Evolutionary conservation across 2,329 filamentous ascomycete genomes (phyloP).

Genomic region (Aspergillus quadricinctus): DNA sequence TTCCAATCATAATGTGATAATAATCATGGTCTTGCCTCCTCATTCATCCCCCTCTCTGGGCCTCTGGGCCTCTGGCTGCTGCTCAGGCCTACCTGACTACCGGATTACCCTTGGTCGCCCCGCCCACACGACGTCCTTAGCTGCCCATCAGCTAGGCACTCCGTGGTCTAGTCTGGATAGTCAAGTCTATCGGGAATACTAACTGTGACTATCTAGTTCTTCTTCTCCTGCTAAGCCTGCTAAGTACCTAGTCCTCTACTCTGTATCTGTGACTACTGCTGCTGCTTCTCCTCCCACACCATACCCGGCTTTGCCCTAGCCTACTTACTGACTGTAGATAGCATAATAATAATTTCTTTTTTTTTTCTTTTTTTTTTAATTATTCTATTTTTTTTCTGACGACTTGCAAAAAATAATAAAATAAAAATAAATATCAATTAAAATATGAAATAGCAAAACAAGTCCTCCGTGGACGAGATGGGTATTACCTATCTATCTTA

Average conservation of each 20-base stretch:
- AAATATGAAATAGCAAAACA: slow-evolving; percentile 2
- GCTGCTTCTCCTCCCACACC: slow-evolving; percentile 3
- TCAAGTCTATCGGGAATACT: not conserved
- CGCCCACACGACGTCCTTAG: not conserved
- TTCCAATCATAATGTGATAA: not conserved
- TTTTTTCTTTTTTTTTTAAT: slow-evolving; percentile 1
- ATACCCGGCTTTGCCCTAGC: slow-evolving; percentile 10
- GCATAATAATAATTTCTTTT: not conserved
- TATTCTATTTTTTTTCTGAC: not conserved
- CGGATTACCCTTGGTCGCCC: not conserved
- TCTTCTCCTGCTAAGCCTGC: not conserved
- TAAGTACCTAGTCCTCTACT: not conserved
- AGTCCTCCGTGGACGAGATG: not conserved
- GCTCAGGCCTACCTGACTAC: slow-evolving; percentile 12
- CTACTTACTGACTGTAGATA: not conserved
- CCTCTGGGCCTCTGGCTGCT: slow-evolving; percentile 1
- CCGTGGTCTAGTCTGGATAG: not conserved
- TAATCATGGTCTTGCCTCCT: slow-evolving; percentile 1
- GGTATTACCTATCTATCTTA: not conserved
- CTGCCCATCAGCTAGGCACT: not conserved
- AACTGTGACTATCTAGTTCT: not conserved
- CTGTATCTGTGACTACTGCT: slow-evolving; percentile 4
- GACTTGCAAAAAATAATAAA: slow-evolving; percentile 1
- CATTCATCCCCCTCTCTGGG: slow-evolving; percentile 11
- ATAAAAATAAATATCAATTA: not conserved